Evolutionary conservation across 2,329 filamentous ascomycete species (phyloP), one percentile per base, ranked within the genome.

Genomic region (Sarocladium kiliense): DNA sequence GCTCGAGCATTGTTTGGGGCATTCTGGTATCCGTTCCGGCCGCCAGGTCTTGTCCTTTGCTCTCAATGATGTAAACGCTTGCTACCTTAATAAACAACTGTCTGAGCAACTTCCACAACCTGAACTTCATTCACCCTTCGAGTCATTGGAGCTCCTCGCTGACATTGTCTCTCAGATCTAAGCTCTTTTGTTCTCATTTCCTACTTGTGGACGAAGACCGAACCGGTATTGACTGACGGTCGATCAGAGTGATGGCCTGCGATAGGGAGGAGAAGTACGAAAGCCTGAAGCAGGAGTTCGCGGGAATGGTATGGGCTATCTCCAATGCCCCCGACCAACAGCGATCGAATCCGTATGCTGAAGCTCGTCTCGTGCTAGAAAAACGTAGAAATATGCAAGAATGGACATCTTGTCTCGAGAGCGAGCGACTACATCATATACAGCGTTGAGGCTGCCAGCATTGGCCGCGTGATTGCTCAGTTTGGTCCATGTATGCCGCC

Each of bases 401-500:
- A 96, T 82, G 95, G 95, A 65, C 92, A 97, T 76, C 82, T 93
- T 71, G 94, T 99, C 65, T 97, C 94, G 64, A 86, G 94, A 74
- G 86, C 87, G 72, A 97, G 92, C 86, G 93, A 97, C 80, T 97
- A 92, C 73, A 96, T 97, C 75, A 91, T 99, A 69, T 99, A 99
- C 81, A 96, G 89, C 73, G 94, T 99, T 72, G 93, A 97, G 74
- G 94, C 94, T 59, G 91, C 91, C 64, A 83, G 87, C 61, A 96
- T 99, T 71, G 88, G 91, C 68, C 82, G 81, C 62, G 89, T 97
- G 64, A 94, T 97, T 65, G 87, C 87, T 59, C 79, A 87, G 65
- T 99, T 91, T 71, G 94, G 92, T 60, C 93, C 93, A 64, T 97
- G 91, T 96, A 91, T 59, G 67, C 21, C 26, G 21, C 59, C 58